Evolutionary conservation across 495 filamentous ascomycete genomes (phyloP).

Genomic region (Niebla homalea): DNA sequence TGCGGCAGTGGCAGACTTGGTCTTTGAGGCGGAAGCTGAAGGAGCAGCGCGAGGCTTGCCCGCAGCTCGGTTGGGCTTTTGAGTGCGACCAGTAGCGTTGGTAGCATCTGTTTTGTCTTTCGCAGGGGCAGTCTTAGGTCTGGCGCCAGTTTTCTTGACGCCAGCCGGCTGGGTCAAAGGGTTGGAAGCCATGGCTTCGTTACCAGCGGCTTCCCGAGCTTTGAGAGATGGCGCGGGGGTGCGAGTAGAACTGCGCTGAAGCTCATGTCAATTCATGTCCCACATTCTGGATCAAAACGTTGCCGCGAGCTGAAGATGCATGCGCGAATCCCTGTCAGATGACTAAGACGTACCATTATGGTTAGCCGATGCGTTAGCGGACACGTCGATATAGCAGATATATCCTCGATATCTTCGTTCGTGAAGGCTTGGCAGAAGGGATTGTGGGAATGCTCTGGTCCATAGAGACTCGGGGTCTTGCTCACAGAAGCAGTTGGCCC

Average conservation of each 20-base stretch:
- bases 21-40: constrained; percentile 8
- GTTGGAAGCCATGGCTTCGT: background rate
- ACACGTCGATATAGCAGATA: too few relatives aligned
- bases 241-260: background rate
- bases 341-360: too few relatives aligned
- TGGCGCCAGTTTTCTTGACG: background rate
- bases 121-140: background rate
- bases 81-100: background rate
- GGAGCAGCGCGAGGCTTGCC: constrained; percentile 17
- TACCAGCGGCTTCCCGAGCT: background rate
- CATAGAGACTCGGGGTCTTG: too few relatives aligned
- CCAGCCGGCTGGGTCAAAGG: constrained; percentile 1
- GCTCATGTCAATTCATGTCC: too few relatives aligned
- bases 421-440: too few relatives aligned
- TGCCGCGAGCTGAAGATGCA: too few relatives aligned
- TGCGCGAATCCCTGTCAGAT: too few relatives aligned
- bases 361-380: too few relatives aligned
- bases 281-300: too few relatives aligned
- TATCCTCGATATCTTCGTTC: too few relatives aligned
- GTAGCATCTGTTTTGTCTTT: background rate
- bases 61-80: constrained; percentile 20
- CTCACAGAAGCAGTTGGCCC: too few relatives aligned
- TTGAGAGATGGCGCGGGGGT: background rate
- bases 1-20: constrained; percentile 11
- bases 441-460: too few relatives aligned